Base-by-base conservation (phyloP, 179 eudicot genomes). In the Spinacia oleracea region DNA sequence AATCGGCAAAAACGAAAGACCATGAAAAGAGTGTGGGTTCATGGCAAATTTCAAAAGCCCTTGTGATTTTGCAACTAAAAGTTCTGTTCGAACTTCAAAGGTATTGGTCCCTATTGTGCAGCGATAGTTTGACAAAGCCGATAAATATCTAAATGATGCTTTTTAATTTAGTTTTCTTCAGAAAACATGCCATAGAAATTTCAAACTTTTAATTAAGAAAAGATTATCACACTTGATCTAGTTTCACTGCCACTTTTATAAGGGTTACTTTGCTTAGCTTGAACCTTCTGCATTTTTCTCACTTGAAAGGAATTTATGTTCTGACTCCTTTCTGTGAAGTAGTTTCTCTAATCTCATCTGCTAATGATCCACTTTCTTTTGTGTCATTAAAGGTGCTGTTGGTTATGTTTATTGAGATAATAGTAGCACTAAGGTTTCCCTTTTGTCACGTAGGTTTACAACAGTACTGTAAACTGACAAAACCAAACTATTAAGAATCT, bases 1-100 rank as follows among this genome's bases (percentile, higher is more conserved):
- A 93, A 95, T 88, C 92, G 94, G 3, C 87, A 77, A 74, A 93
- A 87, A n/a, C 89, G 88, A 31, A 95, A 95, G 84, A 84, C 81
- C 83, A 90, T 95, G 98, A 76, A 73, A 62, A 88, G 98, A 86
- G 98, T 93, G 58, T 95, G 97, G 97, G 90, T 95, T 79, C 97
- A 93, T 35, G 98, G 93, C 51, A 93, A 95, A 88, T 95, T 95
- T 76, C 96, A 86, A 81, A 95, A 95, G 85, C 91, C 91, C 4
- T 40, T 50, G 34, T 87, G 81, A 90, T 34, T 42, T 29, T 38
- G 31, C 72, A 69, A 9, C 27, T 69, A 20, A 10, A 10, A 42
- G 20, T 43, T 40, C 31, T 23, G 18, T 69, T 5, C 32, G 3
- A 6, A 38, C 40, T 38, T 38, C 40, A 0, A 38, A 38, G 40